A percentile compares a stretch with the other conserved stretches of the same genome.
Evolutionary conservation across 2,329 filamentous ascomycete genomes (phyloP).

Genomic region (Coleophoma cylindrospora): DNA sequence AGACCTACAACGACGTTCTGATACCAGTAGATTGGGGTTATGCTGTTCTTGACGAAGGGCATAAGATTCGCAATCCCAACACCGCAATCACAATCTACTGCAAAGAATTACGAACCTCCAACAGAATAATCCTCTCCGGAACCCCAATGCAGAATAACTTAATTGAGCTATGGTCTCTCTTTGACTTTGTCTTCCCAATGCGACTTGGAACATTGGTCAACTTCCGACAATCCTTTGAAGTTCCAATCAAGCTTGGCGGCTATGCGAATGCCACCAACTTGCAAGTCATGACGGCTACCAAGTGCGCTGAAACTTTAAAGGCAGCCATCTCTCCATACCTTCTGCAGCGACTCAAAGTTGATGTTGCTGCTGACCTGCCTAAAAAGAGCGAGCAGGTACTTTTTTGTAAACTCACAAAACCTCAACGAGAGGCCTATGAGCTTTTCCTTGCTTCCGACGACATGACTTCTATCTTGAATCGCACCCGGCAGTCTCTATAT

Average conservation of each 20-base stretch:
- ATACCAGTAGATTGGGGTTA: conserved; percentile 87
- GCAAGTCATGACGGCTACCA: conserved; percentile 89
- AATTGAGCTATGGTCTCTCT: conserved; percentile 91
- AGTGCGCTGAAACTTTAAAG: conserved; percentile 89
- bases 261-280: conserved; percentile 94
- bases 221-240: conserved; percentile 87
- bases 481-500: conserved; percentile 73
- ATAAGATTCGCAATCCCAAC: conserved; percentile 97
- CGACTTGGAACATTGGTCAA: conserved; percentile 85
- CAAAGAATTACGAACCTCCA: conserved; percentile 86
- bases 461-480: conserved; percentile 74
- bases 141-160: conserved; percentile 98
- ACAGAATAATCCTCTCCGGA: conserved; percentile 88
- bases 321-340: conserved; percentile 92
- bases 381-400: conserved; percentile 95
- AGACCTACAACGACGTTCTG: conserved; percentile 80
- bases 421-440: conserved; percentile 77
- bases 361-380: conserved; percentile 88
- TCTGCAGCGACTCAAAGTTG: conserved; percentile 85
- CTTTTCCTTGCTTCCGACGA: conserved; percentile 77
- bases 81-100: conserved; percentile 91
- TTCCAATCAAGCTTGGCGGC: conserved; percentile 87
- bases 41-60: conserved; percentile 91
- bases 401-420: conserved; percentile 84
- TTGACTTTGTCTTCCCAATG: conserved; percentile 98